phyloP scores from a whole-genome alignment of 768 basidiomycete genomes.

The Trametes punicea region DNA sequence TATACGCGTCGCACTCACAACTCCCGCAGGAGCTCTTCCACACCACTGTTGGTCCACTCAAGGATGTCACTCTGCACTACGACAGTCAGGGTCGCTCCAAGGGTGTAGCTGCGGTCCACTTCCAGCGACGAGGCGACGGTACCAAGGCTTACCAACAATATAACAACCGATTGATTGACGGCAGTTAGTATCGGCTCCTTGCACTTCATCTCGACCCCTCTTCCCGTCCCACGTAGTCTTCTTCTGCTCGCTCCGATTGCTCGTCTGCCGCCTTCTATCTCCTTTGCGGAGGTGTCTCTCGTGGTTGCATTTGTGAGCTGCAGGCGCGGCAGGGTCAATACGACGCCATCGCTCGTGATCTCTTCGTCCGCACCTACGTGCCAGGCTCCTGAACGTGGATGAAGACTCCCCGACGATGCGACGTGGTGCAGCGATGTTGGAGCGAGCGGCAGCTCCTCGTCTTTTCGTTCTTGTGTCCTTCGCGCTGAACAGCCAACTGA shows the following conservation, averaged over 20 bases:
- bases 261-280: background rate
- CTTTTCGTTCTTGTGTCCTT: constrained; percentile 30
- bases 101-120: constrained; percentile 84
- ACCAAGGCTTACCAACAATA: constrained; percentile 91
- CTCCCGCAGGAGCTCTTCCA: constrained; percentile 81
- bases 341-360: background rate
- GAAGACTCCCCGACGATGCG: constrained; percentile 16
- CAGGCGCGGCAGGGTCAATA: background rate
- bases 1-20: background rate
- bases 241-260: constrained; percentile 12
- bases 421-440: constrained; percentile 6
- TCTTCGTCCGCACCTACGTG: constrained; percentile 1
- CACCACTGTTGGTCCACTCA: constrained; percentile 84
- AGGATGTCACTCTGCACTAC: constrained; percentile 81
- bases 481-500: constrained; percentile 35
- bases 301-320: background rate
- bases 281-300: background rate
- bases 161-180: constrained; percentile 99
- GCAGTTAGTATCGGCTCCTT: constrained; percentile 90
- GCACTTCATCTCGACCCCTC: constrained; percentile 33
- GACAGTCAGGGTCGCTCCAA: constrained; percentile 85
- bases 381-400: constrained; percentile 7
- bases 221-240: constrained; percentile 25
- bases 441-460: constrained; percentile 15
- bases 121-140: constrained; percentile 84